A percentile compares a stretch with the other conserved stretches of the same genome.
Evolutionary conservation across 139 green algal genomes (phyloP).

Genomic region (Haematococcus lacustris): DNA sequence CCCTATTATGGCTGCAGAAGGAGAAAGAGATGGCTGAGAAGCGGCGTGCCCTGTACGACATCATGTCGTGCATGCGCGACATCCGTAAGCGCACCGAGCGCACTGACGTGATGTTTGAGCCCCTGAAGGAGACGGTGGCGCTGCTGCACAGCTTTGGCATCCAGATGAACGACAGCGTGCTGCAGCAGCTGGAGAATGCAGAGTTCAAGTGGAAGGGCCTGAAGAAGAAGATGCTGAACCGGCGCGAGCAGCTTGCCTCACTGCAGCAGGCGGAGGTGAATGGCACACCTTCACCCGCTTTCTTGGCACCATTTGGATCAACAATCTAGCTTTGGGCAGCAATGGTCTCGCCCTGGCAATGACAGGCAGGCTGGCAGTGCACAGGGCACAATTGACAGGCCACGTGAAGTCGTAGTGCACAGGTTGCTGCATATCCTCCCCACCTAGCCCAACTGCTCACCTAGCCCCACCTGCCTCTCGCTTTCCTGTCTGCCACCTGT

Average conservation of each 20-base stretch:
- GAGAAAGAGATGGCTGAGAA: slow-evolving; percentile 35
- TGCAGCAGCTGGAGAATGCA: slow-evolving; percentile 55
- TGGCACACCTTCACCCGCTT: too few relatives aligned
- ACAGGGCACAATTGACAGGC: too few relatives aligned
- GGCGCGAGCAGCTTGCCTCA: slow-evolving; percentile 58
- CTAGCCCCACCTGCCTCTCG: too few relatives aligned
- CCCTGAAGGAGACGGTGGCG: slow-evolving; percentile 64
- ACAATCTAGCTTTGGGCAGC: too few relatives aligned
- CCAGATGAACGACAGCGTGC: slow-evolving; percentile 45
- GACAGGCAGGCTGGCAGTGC: too few relatives aligned
- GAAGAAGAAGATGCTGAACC: slow-evolving; percentile 84
- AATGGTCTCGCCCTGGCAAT: too few relatives aligned
- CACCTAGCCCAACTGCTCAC: too few relatives aligned
- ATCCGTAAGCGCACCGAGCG: slow-evolving; percentile 67
- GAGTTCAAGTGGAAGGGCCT: slow-evolving; percentile 58
- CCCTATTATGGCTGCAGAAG: too few relatives aligned
- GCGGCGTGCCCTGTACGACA: slow-evolving; percentile 59
- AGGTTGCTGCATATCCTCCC: too few relatives aligned
- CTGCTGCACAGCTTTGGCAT: slow-evolving; percentile 65
- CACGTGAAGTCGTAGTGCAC: too few relatives aligned
- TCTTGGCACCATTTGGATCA: too few relatives aligned
- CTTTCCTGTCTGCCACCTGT: too few relatives aligned
- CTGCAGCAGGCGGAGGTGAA: slow-evolving; percentile 59
- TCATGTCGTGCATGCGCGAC: slow-evolving; percentile 82
- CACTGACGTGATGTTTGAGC: slow-evolving; percentile 82